Base-by-base conservation (phyloP, 345 rosid species). In the Barbarea vulgaris region DNA sequence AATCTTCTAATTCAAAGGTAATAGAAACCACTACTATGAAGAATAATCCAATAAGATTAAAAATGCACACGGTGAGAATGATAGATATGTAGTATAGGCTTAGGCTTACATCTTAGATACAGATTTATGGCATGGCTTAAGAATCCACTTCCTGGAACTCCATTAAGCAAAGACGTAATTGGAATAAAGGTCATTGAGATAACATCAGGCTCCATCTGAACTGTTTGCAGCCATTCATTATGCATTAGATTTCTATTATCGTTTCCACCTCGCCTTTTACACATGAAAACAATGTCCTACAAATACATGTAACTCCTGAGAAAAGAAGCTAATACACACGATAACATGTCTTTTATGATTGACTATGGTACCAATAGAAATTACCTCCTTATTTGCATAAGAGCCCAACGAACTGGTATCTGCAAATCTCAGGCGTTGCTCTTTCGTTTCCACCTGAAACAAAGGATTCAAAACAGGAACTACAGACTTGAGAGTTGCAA, bases 121-220 rank as follows among this genome's bases (percentile, higher is more conserved):
- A 95, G 92, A 84, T 95, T 95, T 76, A 92, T 95, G 67, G 99
- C 98, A 80, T 92, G 98, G 87, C 93, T 89, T 81, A 92, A 77
- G 84, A 92, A 95, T 73, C 98, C 98, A 72, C 91, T 84, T 69
- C 99, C 99, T 1, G 93, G 93, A 11, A 93, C 90, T 80, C 98
- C 99, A 80, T 86, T 90, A 82, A 95, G 84, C 63, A 95, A 78
- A 47, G 99, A 95, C 48, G 99, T 89, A 48, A 92, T 87, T 11
- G 99, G 99, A 57, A 92, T 87, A 52, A 95, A 92, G 36, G 97
- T 83, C 98, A 95, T 87, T 0, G 99, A 87, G 73, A 92, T 86
- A 59, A 88, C 94, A 81, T 95, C 98, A 42, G 99, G 97, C 81
- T 92, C 93, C 34, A 53, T 61, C 83, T 90, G 97, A 70, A 95